Base-by-base conservation (phyloP, 2,329 filamentous ascomycete genomes). In the Pestalotiopsis sp. region DNA sequence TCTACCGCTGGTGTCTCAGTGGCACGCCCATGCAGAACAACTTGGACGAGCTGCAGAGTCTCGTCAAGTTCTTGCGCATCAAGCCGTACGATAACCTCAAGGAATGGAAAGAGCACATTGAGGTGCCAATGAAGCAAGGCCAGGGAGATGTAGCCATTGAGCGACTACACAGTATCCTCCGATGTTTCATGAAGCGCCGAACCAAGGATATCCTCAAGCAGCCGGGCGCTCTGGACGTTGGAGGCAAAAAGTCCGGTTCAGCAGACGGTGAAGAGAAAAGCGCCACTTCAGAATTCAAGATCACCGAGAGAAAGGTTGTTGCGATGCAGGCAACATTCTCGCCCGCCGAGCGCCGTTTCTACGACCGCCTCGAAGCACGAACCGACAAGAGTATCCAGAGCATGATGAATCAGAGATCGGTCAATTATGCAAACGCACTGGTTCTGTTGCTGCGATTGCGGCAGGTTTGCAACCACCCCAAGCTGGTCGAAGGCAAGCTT, bases 11-110 rank as follows among this genome's bases (percentile, higher is more conserved):
- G 96, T 98, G 96, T 76, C 82, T 99, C 70, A 97, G 94, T 0
- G 96, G 96, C 65, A 99, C 96, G 1, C 96, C 96, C 0, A 94
- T 99, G 91, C 96, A 99, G 77, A 99, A 99, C 81, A 98, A 97
- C 74, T 87, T 99, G 5, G 96, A 99, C 72, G 96, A 99, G 79
- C 83, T 99, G 64, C 96, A 99, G 77, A 97, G 94, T 72, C 82
- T 99, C 66, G 93, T 99, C 78, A 93, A 91, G 70, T 99, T 99
- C 78, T 85, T 99, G 48, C 90, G 93, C 17, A 97, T 99, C 76
- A 92, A 92, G 73, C 96, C 96, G 0, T 98, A 96, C 75, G 91
- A 97, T 74, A 90, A 98, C 67, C 83, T 98, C 22, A 86, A 88
- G 10, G 89, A 92, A 68, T 99, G 96, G 95, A 94, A 95, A 73